Evolutionary conservation across 139 green algal species (phyloP).

Genomic region (Coelastrella sp.): DNA sequence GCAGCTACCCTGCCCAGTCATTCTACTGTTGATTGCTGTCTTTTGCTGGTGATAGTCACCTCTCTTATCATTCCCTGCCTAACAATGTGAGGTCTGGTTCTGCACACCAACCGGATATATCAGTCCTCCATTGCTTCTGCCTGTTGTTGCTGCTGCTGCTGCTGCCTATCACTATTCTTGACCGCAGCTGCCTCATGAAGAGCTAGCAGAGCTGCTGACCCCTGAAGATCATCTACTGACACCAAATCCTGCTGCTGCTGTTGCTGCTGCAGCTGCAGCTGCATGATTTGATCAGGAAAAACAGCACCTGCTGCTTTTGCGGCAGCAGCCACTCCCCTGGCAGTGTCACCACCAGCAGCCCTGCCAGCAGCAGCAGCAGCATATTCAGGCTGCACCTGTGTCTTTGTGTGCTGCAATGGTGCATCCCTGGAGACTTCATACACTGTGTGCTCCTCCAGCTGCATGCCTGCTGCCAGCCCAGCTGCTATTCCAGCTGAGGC

Average conservation of each 20-base stretch:
- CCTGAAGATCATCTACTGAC: background rate
- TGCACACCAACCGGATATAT: too few relatives aligned
- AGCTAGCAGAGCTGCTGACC: background rate
- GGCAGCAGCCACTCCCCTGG: background rate
- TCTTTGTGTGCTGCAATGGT: background rate
- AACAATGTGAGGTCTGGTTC: too few relatives aligned
- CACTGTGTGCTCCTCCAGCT: background rate
- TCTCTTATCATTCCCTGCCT: too few relatives aligned
- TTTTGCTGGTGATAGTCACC: too few relatives aligned
- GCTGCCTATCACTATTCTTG: background rate
- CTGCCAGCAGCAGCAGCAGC: background rate
- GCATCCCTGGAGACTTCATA: background rate
- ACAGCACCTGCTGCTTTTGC: background rate
- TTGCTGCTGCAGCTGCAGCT: background rate
- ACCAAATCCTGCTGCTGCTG: background rate
- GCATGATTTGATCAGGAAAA: background rate
- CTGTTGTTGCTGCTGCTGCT: background rate
- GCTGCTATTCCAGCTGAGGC: slow-evolving; percentile 26
- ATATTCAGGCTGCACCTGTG: background rate
- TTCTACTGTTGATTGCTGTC: too few relatives aligned
- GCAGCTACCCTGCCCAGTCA: too few relatives aligned
- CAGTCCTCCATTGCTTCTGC: background rate
- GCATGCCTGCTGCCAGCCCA: background rate
- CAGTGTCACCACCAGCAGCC: background rate
- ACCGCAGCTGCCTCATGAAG: background rate